Evolutionary conservation across 352 stramenopile species (phyloP).

Genomic region (Plasmopara viticola): DNA sequence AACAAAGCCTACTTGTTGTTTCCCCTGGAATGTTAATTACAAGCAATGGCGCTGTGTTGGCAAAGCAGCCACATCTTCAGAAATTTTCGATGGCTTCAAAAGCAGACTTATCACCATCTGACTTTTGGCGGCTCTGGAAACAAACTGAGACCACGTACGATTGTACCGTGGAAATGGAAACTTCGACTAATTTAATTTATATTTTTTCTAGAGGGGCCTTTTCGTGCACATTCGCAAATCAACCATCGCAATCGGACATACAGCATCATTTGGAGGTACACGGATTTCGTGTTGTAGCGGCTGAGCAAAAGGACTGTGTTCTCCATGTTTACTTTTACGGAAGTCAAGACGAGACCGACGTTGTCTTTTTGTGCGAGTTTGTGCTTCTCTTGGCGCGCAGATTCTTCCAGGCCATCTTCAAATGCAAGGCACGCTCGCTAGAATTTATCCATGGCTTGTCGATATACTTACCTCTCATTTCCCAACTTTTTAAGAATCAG

Average conservation of each 20-base stretch:
- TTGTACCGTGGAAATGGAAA: not conserved
- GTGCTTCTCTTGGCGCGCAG: constrained; percentile 57
- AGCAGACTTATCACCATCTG: constrained; percentile 13
- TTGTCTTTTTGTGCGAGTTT: constrained; percentile 68
- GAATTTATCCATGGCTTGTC: constrained; percentile 1
- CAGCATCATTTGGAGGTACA: constrained; percentile 35
- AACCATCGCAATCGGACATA: constrained; percentile 38
- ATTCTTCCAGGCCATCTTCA: constrained; percentile 84
- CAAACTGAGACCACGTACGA: constrained; percentile 57
- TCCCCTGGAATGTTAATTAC: constrained; percentile 10
- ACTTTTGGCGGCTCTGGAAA: constrained; percentile 50
- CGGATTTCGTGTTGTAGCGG: constrained; percentile 52
- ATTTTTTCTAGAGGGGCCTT: constrained; percentile 50
- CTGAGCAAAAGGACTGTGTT: constrained; percentile 47
- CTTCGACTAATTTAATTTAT: not conserved
- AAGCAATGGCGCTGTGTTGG: no score
- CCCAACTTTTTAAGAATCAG: constrained; percentile 26
- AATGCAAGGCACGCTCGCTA: constrained; percentile 49
- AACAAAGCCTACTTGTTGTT: constrained; percentile 8
- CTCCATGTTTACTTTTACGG: constrained; percentile 72
- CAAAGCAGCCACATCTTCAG: constrained; percentile 55
- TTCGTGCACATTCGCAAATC: constrained; percentile 59
- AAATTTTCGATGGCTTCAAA: constrained; percentile 45
- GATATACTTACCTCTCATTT: not conserved
- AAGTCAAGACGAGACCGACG: constrained; percentile 36